phyloP scores from a whole-genome alignment of 306 rosid genomes.

The Trichosanthes truncata region DNA sequence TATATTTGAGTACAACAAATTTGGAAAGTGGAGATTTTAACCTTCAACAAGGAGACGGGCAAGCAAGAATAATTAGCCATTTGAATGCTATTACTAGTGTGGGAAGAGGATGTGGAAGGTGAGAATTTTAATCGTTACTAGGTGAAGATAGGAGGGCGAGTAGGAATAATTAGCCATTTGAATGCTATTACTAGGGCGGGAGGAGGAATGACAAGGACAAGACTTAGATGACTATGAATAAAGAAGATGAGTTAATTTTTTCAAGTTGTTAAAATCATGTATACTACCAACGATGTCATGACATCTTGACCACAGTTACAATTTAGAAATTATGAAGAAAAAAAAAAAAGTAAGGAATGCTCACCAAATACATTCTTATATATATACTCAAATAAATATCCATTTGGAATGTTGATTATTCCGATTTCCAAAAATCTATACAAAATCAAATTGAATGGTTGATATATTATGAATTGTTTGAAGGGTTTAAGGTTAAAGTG shows the following conservation, averaged over 20 bases:
- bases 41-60: neutral
- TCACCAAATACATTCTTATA: neutral
- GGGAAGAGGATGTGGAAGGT: too few relatives aligned
- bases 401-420: neutral
- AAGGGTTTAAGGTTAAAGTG: neutral
- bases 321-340: too few relatives aligned
- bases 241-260: neutral
- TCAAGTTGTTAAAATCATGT: neutral
- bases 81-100: too few relatives aligned
- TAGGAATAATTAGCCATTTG: too few relatives aligned
- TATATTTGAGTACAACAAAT: too few relatives aligned
- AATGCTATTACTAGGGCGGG: neutral
- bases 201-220: too few relatives aligned
- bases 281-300: too few relatives aligned
- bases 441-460: neutral
- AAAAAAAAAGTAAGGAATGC: neutral
- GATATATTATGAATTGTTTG: neutral
- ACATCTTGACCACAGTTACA: too few relatives aligned
- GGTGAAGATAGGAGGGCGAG: neutral
- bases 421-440: neutral
- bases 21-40: neutral
- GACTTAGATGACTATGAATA: neutral
- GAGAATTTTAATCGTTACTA: too few relatives aligned
- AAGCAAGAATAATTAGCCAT: too few relatives aligned
- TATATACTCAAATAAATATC: too few relatives aligned